Percentiles rank a stretch among this genome's conserved stretches.
Conservation (phyloP, 768 basidiomycete genomes). For the Suillus americanus region DNA sequence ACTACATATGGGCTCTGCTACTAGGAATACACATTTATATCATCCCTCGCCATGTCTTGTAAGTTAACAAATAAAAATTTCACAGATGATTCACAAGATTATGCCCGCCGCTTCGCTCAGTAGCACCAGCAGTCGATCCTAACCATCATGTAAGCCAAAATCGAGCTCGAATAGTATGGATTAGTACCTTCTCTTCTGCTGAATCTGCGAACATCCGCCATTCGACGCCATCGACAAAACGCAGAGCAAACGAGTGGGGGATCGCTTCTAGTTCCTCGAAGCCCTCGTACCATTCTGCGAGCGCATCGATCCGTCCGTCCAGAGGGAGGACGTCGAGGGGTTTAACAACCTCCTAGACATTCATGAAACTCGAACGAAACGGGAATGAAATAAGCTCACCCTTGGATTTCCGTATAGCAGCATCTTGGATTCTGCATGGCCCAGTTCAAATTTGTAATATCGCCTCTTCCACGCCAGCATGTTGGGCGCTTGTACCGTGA, state of each 20-base stretch:
- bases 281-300: slow-evolving; percentile 66
- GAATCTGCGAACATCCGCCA: slow-evolving; percentile 65
- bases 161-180: not conserved
- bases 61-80: slow-evolving; percentile 1
- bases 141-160: not conserved
- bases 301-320: slow-evolving; percentile 41
- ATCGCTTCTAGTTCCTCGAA: slow-evolving; percentile 68
- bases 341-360: slow-evolving; percentile 27
- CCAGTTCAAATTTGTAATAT: slow-evolving; percentile 55
- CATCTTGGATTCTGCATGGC: slow-evolving; percentile 32
- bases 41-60: not conserved
- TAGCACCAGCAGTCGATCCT: slow-evolving; percentile 29
- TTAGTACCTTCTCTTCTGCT: slow-evolving; percentile 58
- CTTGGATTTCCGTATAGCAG: slow-evolving; percentile 53
- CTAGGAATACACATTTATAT: not conserved
- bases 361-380: slow-evolving; percentile 1
- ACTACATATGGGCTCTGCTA: not conserved
- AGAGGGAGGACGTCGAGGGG: slow-evolving; percentile 41
- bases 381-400: slow-evolving; percentile 31
- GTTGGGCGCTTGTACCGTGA: slow-evolving; percentile 57
- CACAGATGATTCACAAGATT: slow-evolving; percentile 24
- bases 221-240: slow-evolving; percentile 49
- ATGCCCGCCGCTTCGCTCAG: slow-evolving; percentile 30
- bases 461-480: slow-evolving; percentile 61
- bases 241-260: slow-evolving; percentile 64